A percentile compares a stretch with the other conserved stretches of the same genome.
Evolutionary conservation across 2,329 filamentous ascomycete species (phyloP).

Genomic region (Penicillium palitans): DNA sequence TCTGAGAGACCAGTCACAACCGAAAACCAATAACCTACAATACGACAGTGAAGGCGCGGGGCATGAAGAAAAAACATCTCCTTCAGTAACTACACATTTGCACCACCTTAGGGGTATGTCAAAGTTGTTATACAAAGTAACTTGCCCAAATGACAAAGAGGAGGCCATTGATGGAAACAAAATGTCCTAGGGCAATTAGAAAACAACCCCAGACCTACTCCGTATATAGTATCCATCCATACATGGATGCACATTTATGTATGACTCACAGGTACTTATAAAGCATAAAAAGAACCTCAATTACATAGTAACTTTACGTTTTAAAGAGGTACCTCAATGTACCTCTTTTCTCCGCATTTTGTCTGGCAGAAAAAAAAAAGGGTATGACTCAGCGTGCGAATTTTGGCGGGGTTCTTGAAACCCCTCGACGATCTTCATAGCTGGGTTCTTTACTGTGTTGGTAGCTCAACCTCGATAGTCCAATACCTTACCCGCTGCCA

Average conservation of each 20-base stretch:
- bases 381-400: conserved; percentile 28
- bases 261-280: neutral
- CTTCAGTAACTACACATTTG: neutral
- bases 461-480: conserved; percentile 13
- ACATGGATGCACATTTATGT: neutral
- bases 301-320: neutral
- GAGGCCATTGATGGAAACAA: neutral
- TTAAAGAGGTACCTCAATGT: neutral
- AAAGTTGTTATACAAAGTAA: neutral
- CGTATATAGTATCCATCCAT: no score
- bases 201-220: neutral
- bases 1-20: conserved; percentile 1
- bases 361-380: conserved; percentile 23
- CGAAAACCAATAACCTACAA: neutral
- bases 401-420: conserved; percentile 19
- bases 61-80: neutral
- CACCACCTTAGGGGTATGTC: neutral
- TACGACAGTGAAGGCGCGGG: neutral
- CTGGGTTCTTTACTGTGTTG: neutral
- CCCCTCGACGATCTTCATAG: conserved; percentile 1
- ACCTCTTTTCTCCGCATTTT: conserved; percentile 13
- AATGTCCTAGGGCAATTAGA: neutral
- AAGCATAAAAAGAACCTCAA: neutral
- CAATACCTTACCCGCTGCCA: neutral
- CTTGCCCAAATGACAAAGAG: neutral